phyloP scores from a whole-genome alignment of 2,329 filamentous ascomycete genomes.

The Fusarium dimerum region DNA sequence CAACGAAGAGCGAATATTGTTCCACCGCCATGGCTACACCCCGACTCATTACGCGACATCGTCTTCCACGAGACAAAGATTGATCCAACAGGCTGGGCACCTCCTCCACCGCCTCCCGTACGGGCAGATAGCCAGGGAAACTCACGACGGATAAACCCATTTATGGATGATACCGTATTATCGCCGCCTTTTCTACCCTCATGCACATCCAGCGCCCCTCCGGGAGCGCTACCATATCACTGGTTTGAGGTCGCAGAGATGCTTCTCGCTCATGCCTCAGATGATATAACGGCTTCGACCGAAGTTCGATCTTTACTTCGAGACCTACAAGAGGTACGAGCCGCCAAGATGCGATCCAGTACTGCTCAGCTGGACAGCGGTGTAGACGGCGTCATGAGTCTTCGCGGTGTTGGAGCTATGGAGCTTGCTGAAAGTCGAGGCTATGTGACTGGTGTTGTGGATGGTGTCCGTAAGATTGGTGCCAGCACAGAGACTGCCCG shows the following conservation, averaged over 20 bases:
- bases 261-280: constrained; percentile 78
- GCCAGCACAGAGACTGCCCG: constrained; percentile 76
- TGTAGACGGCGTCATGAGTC: constrained; percentile 68
- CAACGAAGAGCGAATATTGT: constrained; percentile 92
- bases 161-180: constrained; percentile 38
- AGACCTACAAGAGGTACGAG: constrained; percentile 83
- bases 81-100: constrained; percentile 72
- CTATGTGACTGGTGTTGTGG: constrained; percentile 83
- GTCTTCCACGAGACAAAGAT: constrained; percentile 78
- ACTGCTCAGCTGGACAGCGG: constrained; percentile 71
- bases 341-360: constrained; percentile 82
- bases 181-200: constrained; percentile 79
- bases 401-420: constrained; percentile 83
- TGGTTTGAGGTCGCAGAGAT: constrained; percentile 92
- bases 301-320: constrained; percentile 74
- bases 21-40: constrained; percentile 84
- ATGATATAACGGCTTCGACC: constrained; percentile 76
- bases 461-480: constrained; percentile 82
- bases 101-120: constrained; percentile 68
- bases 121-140: constrained; percentile 49
- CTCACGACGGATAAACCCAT: constrained; percentile 36
- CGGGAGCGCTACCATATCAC: constrained; percentile 82
- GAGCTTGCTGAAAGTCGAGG: constrained; percentile 85
- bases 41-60: constrained; percentile 73
- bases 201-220: constrained; percentile 68